Evolutionary conservation across 257 asterid species (phyloP).

Genomic region (Gentiana straminea): DNA sequence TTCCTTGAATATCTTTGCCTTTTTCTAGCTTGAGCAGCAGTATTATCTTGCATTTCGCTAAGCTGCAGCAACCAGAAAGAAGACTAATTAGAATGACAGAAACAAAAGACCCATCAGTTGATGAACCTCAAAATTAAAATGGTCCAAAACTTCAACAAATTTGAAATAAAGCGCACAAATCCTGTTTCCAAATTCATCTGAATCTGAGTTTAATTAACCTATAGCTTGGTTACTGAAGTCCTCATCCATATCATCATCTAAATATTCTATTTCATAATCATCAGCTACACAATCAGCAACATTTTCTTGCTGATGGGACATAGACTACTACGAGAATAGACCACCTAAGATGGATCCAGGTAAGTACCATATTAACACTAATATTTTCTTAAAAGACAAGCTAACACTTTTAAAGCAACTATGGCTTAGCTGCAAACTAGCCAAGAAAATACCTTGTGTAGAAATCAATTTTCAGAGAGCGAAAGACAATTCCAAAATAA

Average conservation of each 20-base stretch:
- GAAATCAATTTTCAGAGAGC: too few relatives aligned
- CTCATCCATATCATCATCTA: conserved; percentile 58
- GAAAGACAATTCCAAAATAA: too few relatives aligned
- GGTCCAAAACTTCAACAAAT: too few relatives aligned
- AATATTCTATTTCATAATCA: conserved; percentile 75
- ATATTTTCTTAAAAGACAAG: too few relatives aligned
- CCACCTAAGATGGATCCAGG: conserved; percentile 7
- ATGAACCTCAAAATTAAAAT: too few relatives aligned
- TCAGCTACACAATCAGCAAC: conserved; percentile 73
- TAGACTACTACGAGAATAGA: conserved; percentile 30
- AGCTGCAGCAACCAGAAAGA: too few relatives aligned
- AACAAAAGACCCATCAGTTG: too few relatives aligned
- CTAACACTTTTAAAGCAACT: too few relatives aligned
- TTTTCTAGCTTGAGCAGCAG: conserved; percentile 82
- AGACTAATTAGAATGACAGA: too few relatives aligned
- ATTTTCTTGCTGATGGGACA: conserved; percentile 50
- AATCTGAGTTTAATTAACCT: conserved; percentile 73
- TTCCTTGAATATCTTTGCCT: conserved; percentile 93
- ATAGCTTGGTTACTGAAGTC: conserved; percentile 44
- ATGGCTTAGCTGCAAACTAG: too few relatives aligned
- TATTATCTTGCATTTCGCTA: conserved; percentile 57
- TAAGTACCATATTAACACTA: background rate
- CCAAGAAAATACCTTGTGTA: too few relatives aligned
- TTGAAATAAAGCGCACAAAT: conserved; percentile 25
- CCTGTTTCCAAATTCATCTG: conserved; percentile 62